Base-by-base conservation (phyloP, 768 basidiomycete species). In the Podaxis mareebaensis region DNA sequence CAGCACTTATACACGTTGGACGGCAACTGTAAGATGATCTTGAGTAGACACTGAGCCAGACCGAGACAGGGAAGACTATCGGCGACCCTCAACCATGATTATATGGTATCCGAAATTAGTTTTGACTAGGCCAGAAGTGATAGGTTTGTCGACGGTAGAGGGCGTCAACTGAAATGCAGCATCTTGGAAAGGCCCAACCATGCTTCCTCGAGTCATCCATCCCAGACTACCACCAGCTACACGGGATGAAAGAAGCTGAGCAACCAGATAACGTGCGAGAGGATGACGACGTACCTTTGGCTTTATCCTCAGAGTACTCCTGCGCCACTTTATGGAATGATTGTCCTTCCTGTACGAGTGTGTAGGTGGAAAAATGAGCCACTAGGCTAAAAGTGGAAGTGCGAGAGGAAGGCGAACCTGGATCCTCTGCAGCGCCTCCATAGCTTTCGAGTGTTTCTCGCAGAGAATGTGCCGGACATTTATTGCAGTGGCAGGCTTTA, bases 271-370 rank as follows among this genome's bases (percentile, higher is more conserved):
- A 46, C 39, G 52, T 10, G 20, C 42, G 20, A 51, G 49, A 26
- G 10, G 13, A 15, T 24, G 49, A 38, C 6, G 17, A 38, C 8
- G 28, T 61, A 90, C 92, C 84, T 82, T 93, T 95, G 5, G 93
- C 93, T 71, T 95, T 95, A 76, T 95, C 93, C 73, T 93, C 92
- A 0, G 93, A 94, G 67, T 92, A 94, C 69, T 93, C 93, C 70
- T 93, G 89, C 4, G 93, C 93, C 38, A 93, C 90, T 74, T 93
- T 95, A 76, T 93, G 90, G 71, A 95, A 95, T 11, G 90, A 76
- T 68, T 90, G 85, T 24, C 93, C 93, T 65, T 85, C 88, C 90
- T 83, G 61, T 28, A 57, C 39, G 49, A 28, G 20, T 33, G 8
- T 40, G 55, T 61, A 54, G 46, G 52, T 40, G 11, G 28, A 26